Evolutionary conservation across 768 basidiomycete species (phyloP), one percentile per base, ranked within the genome.

Genomic region (Trametes cingulata): DNA sequence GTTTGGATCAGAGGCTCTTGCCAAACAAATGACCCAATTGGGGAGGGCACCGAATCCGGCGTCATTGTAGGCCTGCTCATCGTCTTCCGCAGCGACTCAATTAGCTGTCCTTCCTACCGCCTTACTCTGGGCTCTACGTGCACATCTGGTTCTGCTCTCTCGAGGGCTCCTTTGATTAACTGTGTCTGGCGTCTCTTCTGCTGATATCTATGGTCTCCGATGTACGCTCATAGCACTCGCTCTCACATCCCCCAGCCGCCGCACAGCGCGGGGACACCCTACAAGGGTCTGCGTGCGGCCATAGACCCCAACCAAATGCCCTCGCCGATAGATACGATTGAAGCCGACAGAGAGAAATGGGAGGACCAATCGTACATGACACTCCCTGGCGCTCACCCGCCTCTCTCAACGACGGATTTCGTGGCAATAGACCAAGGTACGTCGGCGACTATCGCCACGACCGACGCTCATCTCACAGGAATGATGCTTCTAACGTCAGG

Each of bases 231-330:
- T 45, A 52, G 61, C 27, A 52, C 63, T 19, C 61, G 56, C 72
- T 62, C 63, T 42, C 69, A 69, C 53, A 86, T 86, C 64, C 79
- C 78, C 8, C 82, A 84, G 56, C 85, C 85, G 2, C 85, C 85
- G 24, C 85, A 86, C 71, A 80, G 80, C 41, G 78, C 82, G 14
- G 85, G 85, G 3, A 76, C 79, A 27, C 67, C 77, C 10, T 77
- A 82, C 66, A 76, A 78, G 71, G 78, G 77, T 57, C 80, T 91
- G 56, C 84, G 91, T 40, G 81, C 88, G 46, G 85, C 87, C 58
- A 93, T 99, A 66, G 92, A 98, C 71, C 86, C 90, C 7, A 82
- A 76, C 65, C 94, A 96, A 69, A 87, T 98, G 27, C 97, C 97
- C n/a, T 95, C 94, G 3, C 89, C 93, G 22, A 85, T 92, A 15